phyloP scores from a whole-genome alignment of 352 stramenopile genomes.

The Pythium insidiosum region DNA sequence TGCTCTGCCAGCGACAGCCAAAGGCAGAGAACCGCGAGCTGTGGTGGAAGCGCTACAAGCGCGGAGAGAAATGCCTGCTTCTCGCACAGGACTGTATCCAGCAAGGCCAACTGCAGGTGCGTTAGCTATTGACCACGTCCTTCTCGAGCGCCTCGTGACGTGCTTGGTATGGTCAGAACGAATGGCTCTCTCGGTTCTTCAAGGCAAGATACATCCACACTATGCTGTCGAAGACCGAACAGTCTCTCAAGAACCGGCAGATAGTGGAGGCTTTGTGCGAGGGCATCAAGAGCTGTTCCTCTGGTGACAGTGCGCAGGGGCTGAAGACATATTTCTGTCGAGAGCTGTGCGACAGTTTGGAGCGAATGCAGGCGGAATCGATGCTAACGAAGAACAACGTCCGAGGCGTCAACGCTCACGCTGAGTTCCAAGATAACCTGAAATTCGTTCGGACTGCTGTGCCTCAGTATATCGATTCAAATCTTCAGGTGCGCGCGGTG shows the following conservation, averaged over 20 bases:
- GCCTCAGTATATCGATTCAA: constrained; percentile 29
- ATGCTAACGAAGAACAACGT: constrained; percentile 12
- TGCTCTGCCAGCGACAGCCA: constrained; percentile 25
- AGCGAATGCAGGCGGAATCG: constrained; percentile 40
- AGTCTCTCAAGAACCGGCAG: constrained; percentile 20
- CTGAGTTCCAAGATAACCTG: constrained; percentile 35
- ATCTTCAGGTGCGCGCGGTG: constrained; percentile 35
- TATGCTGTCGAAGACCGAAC: constrained; percentile 35
- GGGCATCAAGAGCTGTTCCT: constrained; percentile 18
- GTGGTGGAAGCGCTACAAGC: constrained; percentile 37
- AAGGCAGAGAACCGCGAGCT: constrained; percentile 39
- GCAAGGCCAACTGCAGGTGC: constrained; percentile 4
- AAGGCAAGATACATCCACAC: constrained; percentile 47
- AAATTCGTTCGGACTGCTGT: constrained; percentile 37
- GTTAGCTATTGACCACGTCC: too few species aligned
- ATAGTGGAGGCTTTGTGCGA: constrained; percentile 40
- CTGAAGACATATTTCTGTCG: constrained; percentile 44
- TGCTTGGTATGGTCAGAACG: too few species aligned
- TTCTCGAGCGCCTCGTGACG: too few species aligned
- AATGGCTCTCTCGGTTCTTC: too few species aligned
- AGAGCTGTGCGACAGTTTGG: constrained; percentile 41
- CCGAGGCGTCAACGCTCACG: neutral
- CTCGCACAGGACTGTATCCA: constrained; percentile 17
- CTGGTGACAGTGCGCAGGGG: neutral
- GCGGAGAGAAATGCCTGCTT: constrained; percentile 34